Base-by-base conservation (phyloP, 192 early-diverging fungal species). In the Lunasporangiospora selenospora region DNA sequence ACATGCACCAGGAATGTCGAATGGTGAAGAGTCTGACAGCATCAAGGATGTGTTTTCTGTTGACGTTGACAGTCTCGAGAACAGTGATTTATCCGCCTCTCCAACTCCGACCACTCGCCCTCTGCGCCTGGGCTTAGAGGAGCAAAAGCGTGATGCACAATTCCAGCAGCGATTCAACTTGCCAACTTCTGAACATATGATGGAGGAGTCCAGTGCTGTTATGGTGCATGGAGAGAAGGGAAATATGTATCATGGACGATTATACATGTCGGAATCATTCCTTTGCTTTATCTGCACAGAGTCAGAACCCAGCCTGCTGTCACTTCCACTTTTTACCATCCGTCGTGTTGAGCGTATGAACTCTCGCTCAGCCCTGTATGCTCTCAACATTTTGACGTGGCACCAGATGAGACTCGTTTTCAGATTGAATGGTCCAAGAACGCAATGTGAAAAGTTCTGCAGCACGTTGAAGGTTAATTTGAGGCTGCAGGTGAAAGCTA, bases 401-500 rank as follows among this genome's bases (percentile, higher is more conserved):
- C 96, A 99, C 71, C 86, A 94, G 71, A 90, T 94, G 80, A 86
- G 86, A 41, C 75, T 97, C n/a, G 77, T 89, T 15, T 94, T 99
- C 61, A 87, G 90, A 45, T 80, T 98, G 5, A 81, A 90, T 43
- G 77, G 85, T 34, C 85, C 85, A 19, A 88, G 84, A 56, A 58
- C 71, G 10, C 71, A 73, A 39, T 88, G 86, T 58, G 95, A 98
- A 66, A 79, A 83, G 31, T 93, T 98, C 77, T 99, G 95, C 79
- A 70, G 81, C 13, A 76, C 83, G 2, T 77, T 99, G 37, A 89
- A 85, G 37, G 82, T 83, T 19, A 84, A 92, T 46, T 65, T 96
- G 10, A 85, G 90, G 48, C 75, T 75, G 0, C 91, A 93, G 62
- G 83, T 95, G 8, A 75, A 71, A 30, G 43, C 79, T 0, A 95